Base-by-base conservation (phyloP, 1,284 basidiomycete species). In the Neolentinus lepideus region DNA sequence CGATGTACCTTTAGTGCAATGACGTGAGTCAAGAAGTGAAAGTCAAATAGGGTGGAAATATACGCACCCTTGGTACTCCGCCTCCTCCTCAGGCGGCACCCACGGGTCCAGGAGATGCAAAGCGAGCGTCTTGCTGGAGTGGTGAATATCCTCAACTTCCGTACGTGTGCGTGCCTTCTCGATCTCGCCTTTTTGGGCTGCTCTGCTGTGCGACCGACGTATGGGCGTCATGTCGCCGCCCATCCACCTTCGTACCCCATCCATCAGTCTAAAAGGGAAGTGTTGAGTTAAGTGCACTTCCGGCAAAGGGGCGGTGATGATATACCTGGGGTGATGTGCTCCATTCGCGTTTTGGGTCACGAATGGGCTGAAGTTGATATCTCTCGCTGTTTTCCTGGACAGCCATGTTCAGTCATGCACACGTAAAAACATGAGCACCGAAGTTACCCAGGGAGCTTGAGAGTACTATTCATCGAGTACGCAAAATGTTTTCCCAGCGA, bases 391-490 rank as follows among this genome's bases (percentile, higher is more conserved):
- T 70, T 85, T 94, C 55, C 82, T 91, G 64, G 10, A 36, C 46
- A 19, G 36, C 12, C 19, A 56, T 66, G n/a, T 56, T 51, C 57
- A 52, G 45, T 16, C 11, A 50, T 26, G 54, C 29, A 47, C 16
- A 21, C 4, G 47, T 50, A 11, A 10, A 21, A 12, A 56, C 43
- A 46, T 21, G 33, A 29, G 36, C 45, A 57, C 51, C 47, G 19
- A 10, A 61, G 80, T 55, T 60, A 89, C 90, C 89, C 90, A 46
- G 88, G 88, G 1, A 91, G 73, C 65, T 90, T 92, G 53, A 90
- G 69, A 6, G 90, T 92, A 62, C 87, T 90, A 60, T 91, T 92
- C 88, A 94, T 92, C 19, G 84, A 86, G 69, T 85, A 92, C 12
- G 88, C 89, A 70, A 92, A 92, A 66, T 92, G 90, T 66, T 90